phyloP scores from a whole-genome alignment of 768 basidiomycete genomes.

The Psilocybe subaeruginosa region DNA sequence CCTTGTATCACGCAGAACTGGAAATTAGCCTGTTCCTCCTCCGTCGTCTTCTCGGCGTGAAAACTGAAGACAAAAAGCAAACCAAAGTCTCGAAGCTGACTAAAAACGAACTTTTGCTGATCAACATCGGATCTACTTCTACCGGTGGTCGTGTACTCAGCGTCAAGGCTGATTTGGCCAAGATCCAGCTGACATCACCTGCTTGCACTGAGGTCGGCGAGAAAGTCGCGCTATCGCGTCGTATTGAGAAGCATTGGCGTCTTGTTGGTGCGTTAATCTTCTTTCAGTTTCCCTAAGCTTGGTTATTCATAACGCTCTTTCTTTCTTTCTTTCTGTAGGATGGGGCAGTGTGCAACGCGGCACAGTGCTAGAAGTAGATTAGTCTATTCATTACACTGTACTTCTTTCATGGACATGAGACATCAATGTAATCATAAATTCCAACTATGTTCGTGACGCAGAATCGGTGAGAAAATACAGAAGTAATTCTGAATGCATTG shows the following conservation, averaged over 20 bases:
- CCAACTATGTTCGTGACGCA: background rate
- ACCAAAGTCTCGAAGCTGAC: slow-evolving; percentile 92
- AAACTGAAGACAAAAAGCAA: slow-evolving; percentile 98
- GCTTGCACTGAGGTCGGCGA: slow-evolving; percentile 97
- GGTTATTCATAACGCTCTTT: slow-evolving; percentile 1
- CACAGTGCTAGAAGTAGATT: slow-evolving; percentile 81
- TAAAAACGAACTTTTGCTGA: slow-evolving; percentile 90
- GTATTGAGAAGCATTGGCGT: slow-evolving; percentile 99
- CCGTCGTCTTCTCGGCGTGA: slow-evolving; percentile 94
- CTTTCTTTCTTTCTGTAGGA: slow-evolving; percentile 30
- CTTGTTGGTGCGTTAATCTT: slow-evolving; percentile 74
- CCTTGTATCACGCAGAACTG: slow-evolving; percentile 54
- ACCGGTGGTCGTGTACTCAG: slow-evolving; percentile 94
- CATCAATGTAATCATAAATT: background rate
- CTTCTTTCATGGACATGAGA: background rate
- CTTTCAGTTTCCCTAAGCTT: background rate
- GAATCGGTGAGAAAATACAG: too few relatives aligned
- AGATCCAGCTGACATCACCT: slow-evolving; percentile 91
- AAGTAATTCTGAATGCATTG: too few relatives aligned
- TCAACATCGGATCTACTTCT: slow-evolving; percentile 98
- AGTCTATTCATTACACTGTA: slow-evolving; percentile 15
- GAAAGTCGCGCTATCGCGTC: slow-evolving; percentile 92
- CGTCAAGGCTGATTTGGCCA: slow-evolving; percentile 94
- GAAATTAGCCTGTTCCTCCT: slow-evolving; percentile 95
- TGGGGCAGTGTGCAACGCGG: slow-evolving; percentile 87